Conservation (phyloP, 2,329 filamentous ascomycete genomes). For the Fusarium pseudograminearum region DNA sequence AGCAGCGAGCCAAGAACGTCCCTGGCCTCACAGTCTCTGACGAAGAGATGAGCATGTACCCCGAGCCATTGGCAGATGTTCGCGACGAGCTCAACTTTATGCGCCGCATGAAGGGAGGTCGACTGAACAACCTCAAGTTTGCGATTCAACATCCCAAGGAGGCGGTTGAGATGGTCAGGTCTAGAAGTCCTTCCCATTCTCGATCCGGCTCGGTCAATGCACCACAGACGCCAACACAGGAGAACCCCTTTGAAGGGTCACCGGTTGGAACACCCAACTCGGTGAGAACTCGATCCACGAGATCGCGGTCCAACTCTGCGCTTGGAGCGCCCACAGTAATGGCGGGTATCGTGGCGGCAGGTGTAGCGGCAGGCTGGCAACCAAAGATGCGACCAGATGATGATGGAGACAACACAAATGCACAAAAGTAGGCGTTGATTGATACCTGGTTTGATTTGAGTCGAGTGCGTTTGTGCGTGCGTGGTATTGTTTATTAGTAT, state of each 20-base stretch:
- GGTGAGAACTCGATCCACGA: constrained; percentile 74
- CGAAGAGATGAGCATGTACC: constrained; percentile 76
- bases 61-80: constrained; percentile 78
- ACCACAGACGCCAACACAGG: constrained; percentile 72
- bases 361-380: constrained; percentile 81
- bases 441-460: constrained; percentile 16
- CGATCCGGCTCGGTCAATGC: constrained; percentile 72
- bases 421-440: constrained; percentile 44
- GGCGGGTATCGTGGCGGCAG: constrained; percentile 85
- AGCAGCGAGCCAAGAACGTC: constrained; percentile 59
- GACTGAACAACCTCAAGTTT: constrained; percentile 84
- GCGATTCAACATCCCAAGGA: constrained; percentile 81
- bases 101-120: constrained; percentile 83
- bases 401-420: constrained; percentile 42
- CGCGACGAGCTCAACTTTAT: constrained; percentile 85
- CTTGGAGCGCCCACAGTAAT: constrained; percentile 81
- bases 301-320: constrained; percentile 76
- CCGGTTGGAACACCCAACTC: constrained; percentile 69
- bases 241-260: constrained; percentile 62
- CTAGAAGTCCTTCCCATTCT: constrained; percentile 72
- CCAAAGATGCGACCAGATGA: constrained; percentile 61
- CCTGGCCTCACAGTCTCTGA: constrained; percentile 72
- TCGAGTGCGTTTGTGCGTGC: constrained; percentile 2
- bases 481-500: constrained; percentile 39
- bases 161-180: constrained; percentile 68